Evolutionary conservation across 208 protist genomes (phyloP).

Genomic region (Trichomonas vaginalis): DNA sequence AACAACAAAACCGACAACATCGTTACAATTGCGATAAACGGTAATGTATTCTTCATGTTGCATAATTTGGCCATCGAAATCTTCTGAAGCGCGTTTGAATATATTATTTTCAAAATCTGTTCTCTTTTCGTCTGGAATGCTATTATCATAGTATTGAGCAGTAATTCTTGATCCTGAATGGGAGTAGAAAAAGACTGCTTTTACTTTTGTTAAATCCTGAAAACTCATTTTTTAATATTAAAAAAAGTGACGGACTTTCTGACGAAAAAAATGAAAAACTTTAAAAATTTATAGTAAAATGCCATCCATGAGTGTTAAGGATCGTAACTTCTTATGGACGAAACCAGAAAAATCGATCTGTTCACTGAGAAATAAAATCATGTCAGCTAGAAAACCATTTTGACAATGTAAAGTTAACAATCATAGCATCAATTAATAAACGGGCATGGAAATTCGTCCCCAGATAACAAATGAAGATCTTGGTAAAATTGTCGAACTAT

Average conservation of each 20-base stretch:
- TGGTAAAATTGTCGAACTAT: not conserved
- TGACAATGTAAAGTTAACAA: no score
- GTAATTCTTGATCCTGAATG: not conserved
- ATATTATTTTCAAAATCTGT: not conserved
- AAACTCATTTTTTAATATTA: constrained; percentile 7
- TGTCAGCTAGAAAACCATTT: no score
- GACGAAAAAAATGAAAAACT: no score
- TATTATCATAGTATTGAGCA: not conserved
- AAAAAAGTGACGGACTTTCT: not conserved
- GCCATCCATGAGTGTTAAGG: no score
- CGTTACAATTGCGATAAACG: not conserved
- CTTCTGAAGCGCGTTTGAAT: not conserved
- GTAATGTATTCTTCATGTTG: not conserved
- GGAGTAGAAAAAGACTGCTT: not conserved
- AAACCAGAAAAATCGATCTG: no score
- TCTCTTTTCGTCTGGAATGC: not conserved
- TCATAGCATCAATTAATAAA: no score
- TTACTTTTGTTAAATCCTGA: not conserved
- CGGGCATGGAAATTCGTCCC: not conserved
- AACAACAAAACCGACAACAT: not conserved
- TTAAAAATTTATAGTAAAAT: no score
- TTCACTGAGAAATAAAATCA: no score
- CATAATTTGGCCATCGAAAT: not conserved
- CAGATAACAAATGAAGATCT: not conserved
- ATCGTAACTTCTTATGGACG: no score